Evolutionary conservation across 75 land plant species (phyloP), one percentile per base, ranked within the genome.

Genomic region (Adiantum capillusveneris): DNA sequence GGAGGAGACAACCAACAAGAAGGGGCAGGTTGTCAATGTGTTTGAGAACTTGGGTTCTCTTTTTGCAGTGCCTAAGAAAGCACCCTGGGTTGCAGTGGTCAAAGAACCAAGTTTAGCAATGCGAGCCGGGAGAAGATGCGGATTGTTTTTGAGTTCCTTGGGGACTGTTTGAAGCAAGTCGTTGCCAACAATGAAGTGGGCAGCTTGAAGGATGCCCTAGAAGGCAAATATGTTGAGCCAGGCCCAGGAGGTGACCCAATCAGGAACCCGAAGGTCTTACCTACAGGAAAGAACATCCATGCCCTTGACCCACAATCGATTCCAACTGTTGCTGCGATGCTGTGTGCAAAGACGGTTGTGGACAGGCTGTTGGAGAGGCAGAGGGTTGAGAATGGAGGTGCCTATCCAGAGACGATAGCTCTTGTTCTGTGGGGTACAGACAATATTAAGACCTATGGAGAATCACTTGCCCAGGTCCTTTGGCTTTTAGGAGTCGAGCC

Each of bases 241-340:
- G 99, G 99, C 7, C 99, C 99, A 2, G 99, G 99, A 51, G 99
- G 99, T 20, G 96, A 95, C 62, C 99, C 99, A 7, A 95, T 95
- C 43, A 64, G 99, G 56, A 95, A 95, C 69, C 99, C 99, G 0
- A 95, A 95, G 66, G 99, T 95, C 14, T 62, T 95, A 41, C 99
- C 99, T 1, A 95, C 99, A 1, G 99, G 99, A 1, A 95, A 95
- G 73, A 95, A 95, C 72, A 95, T 95, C 44, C 99, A 95, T 58
- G 99, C 99, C 0, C 68, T 95, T 20, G 99, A 95, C 64, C 99
- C 99, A 49, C 99, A 95, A 60, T 65, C 99, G 1, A 95, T 95
- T 42, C 99, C 99, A 3, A 95, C 99, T 1, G 71, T 75, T 9
- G 99, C 99, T 20, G 99, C 99, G 28, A 74, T 95, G 83, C 86